Evolutionary conservation across 352 stramenopile genomes (phyloP), one percentile per base, ranked within the genome.

Genomic region (Globisporangium spinosum): DNA sequence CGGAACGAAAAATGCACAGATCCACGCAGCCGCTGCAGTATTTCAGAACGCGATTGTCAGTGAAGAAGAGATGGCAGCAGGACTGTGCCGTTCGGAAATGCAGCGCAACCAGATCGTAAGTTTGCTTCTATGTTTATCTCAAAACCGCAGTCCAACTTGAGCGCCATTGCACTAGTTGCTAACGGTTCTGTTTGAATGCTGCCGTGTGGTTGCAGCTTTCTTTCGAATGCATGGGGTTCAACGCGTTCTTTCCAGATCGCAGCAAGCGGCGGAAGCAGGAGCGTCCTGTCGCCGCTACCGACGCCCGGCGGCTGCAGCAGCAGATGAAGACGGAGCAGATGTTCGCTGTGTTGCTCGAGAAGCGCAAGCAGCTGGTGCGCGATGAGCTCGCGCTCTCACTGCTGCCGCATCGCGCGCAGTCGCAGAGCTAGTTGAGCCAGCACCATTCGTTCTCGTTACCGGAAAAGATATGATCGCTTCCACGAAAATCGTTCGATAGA

Each of bases 331-430:
- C 55, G 10, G 69, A 74, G 61, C 71, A 73, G 17, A 15, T 70
- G 29, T 58, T 77, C 32, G 69, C 32, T 2, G 57, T 71, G 49
- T 32, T 75, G 56, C 65, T 72, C 9, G 55, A 75, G 29, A 75
- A 75, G 65, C 71, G 71, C 51, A 64, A 62, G 53, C 69, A 75
- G 54, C 51, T 77, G 12, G 49, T 70, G 25, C 61, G 69, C 38
- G 71, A 77, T 32, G 69, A 75, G 40, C 65, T 77, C 17, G 64
- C 45, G 32, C 23, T 72, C 3, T 15, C 34, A 34, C 45, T 77
- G 29, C 57, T 77, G 51, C 70, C 70, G 12, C 51, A 25, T 9
- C 55, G 68, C 8, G 23, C 49, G 10, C 7, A 12, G 10, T 22
- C 22, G 1, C 8, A 9, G 6, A n/a, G n/a, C 6, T 10, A 34